These are phyloP conservation scores for Phanerochaete carnosa DNA, from an alignment of 768 basidiomycete genomes.

Conservation along the genomic window DNA sequence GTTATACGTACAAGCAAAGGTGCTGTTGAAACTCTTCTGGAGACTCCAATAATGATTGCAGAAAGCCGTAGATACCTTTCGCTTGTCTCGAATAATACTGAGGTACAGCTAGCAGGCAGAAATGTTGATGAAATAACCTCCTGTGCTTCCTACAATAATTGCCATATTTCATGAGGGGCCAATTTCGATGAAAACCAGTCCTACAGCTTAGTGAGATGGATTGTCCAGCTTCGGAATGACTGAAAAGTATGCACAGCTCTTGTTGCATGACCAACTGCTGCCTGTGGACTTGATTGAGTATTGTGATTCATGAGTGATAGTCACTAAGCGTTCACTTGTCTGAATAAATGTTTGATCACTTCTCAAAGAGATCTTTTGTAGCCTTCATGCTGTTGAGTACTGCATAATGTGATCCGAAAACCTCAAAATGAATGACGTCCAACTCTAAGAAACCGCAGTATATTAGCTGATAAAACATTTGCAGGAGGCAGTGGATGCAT, in stretches of 20 bases:
- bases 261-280: neutral
- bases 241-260: neutral
- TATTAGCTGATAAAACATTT: neutral
- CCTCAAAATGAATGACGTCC: neutral
- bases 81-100: neutral
- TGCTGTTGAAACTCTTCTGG: neutral
- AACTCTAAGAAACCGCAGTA: neutral
- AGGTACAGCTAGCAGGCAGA: neutral
- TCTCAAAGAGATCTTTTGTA: neutral
- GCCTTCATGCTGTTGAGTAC: neutral
- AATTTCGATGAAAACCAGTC: neutral
- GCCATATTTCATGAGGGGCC: neutral
- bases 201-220: neutral
- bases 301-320: neutral
- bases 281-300: neutral
- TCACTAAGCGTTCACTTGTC: neutral
- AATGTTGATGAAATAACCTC: conserved; percentile 6
- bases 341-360: conserved; percentile 1
- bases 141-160: neutral
- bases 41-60: neutral
- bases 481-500: neutral
- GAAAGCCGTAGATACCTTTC: neutral
- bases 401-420: neutral
- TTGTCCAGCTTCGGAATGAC: neutral
- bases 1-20: neutral